A percentile compares a stretch with the other conserved stretches of the same genome.
These are phyloP conservation scores for Arthrobotrys musiformis DNA, from an alignment of 2,329 filamentous ascomycete genomes.

Conservation along the genomic window DNA sequence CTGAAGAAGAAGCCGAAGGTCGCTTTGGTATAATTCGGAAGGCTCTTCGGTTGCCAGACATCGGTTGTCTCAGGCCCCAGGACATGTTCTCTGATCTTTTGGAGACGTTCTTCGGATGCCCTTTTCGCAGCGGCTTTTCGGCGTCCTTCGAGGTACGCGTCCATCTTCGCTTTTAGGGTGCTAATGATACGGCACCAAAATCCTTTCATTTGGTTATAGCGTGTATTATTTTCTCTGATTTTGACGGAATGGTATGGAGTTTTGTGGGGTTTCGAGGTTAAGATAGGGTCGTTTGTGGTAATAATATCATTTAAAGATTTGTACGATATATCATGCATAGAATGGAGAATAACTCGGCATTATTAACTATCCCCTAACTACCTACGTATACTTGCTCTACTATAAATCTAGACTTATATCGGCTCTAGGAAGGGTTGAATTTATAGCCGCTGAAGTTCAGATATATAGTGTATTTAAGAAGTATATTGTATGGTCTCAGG, in stretches of 20 bases:
- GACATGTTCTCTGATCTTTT: background rate
- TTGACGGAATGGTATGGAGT: background rate
- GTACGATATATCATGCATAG: constrained; percentile 14
- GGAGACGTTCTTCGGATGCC: background rate
- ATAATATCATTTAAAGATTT: background rate
- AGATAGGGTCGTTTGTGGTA: background rate
- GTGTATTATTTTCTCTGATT: background rate
- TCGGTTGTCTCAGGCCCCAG: background rate
- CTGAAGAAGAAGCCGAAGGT: constrained; percentile 81
- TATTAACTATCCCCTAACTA: background rate
- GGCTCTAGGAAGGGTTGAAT: too few relatives aligned
- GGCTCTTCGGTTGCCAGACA: constrained; percentile 18
- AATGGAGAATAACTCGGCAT: background rate
- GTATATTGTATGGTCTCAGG: too few relatives aligned
- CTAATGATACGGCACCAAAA: background rate
- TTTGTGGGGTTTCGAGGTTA: background rate
- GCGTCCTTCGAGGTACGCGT: background rate
- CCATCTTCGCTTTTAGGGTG: constrained; percentile 5
- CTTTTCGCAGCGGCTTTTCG: background rate
- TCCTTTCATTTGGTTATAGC: background rate
- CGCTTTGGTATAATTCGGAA: constrained; percentile 65
- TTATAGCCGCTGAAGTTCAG: too few relatives aligned
- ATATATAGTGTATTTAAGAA: too few relatives aligned
- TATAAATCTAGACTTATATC: too few relatives aligned
- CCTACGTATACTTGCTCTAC: too few relatives aligned